These are phyloP conservation scores for Pleurotus cornucopiae DNA, from an alignment of 768 basidiomycete genomes.

Conservation along the genomic window DNA sequence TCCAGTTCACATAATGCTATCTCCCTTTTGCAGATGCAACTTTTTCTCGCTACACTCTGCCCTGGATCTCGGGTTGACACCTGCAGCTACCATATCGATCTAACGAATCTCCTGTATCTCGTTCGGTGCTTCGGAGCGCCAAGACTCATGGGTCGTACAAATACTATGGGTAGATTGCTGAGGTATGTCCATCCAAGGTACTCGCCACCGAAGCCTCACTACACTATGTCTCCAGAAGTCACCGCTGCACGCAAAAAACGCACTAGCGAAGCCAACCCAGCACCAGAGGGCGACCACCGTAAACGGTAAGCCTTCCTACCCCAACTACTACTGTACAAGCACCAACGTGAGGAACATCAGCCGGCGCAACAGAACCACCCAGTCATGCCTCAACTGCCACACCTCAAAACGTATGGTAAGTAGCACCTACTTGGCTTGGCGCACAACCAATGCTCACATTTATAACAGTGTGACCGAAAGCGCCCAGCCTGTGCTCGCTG, in stretches of 20 bases:
- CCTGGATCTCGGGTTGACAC: conserved; percentile 19
- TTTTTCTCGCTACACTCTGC: conserved; percentile 24
- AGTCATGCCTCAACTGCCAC: conserved; percentile 72
- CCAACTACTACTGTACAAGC: conserved; percentile 9
- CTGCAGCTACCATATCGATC: conserved; percentile 17
- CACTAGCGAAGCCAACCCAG: conserved; percentile 21
- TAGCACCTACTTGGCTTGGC: background rate
- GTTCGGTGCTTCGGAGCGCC: conserved; percentile 19
- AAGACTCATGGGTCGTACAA: conserved; percentile 20
- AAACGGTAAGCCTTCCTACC: conserved; percentile 39
- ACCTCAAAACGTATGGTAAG: conserved; percentile 70
- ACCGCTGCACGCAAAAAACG: conserved; percentile 24
- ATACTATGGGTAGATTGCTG: conserved; percentile 13
- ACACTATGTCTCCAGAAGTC: conserved; percentile 26
- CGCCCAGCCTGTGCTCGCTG: conserved; percentile 48
- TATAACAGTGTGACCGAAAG: conserved; percentile 41
- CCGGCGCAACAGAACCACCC: conserved; percentile 68
- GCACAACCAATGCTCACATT: conserved; percentile 7
- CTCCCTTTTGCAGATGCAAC: conserved; percentile 19
- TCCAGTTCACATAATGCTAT: conserved; percentile 19
- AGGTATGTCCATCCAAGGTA: conserved; percentile 11
- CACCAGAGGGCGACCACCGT: conserved; percentile 49
- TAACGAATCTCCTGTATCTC: conserved; percentile 14
- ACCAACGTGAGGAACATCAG: conserved; percentile 18
- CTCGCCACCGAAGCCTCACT: conserved; percentile 7